Evolutionary conservation across 2,329 filamentous ascomycete species (phyloP), one percentile per base, ranked within the genome.

Genomic region (Lasiodiplodia hormozganensis): DNA sequence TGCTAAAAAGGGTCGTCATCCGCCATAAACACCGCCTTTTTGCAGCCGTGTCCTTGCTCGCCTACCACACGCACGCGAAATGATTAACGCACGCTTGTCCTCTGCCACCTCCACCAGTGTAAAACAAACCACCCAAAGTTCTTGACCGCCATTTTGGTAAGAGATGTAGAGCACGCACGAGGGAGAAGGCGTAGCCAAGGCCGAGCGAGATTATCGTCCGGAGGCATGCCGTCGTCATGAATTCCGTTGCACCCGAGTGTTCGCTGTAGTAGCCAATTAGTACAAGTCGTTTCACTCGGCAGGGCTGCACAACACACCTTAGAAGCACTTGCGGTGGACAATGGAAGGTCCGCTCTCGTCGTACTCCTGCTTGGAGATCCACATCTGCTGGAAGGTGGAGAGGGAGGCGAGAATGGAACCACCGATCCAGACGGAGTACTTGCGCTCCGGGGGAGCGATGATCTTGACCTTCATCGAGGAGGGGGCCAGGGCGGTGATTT

Each of bases 401-500:
- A 99, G 92, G 74, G 96, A 99, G 78, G 96, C 96, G 81, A 99
- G 87, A 87, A 99, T 99, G 85, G 96, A 99, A 90, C 96, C 96
- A 96, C 96, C 96, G 84, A 99, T 99, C 96, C 96, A 99, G 89
- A 99, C 96, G 74, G 96, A 98, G 93, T 99, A 99, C 90, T 99
- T 99, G 87, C 96, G 93, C 92, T 99, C 96, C 77, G 96, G 96
- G 78, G 96, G 96, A 87, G 96, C 96, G 83, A 99, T 98, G 87
- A 99, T 98, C 93, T 98, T 98, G 90, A 99, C 95, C 93, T 98
- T 98, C 96, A 99, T 98, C 81, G 94, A 97, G 75, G 96, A 98
- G 81, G 96, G 96, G 83, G 96, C 96, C 86, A 99, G 92, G 83
- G 94, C 92, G 84, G 94, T 98, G 84, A 99, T 98, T 89, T 99